Base-by-base conservation (phyloP, 2,329 filamentous ascomycete species). In the Colletotrichum musae region DNA sequence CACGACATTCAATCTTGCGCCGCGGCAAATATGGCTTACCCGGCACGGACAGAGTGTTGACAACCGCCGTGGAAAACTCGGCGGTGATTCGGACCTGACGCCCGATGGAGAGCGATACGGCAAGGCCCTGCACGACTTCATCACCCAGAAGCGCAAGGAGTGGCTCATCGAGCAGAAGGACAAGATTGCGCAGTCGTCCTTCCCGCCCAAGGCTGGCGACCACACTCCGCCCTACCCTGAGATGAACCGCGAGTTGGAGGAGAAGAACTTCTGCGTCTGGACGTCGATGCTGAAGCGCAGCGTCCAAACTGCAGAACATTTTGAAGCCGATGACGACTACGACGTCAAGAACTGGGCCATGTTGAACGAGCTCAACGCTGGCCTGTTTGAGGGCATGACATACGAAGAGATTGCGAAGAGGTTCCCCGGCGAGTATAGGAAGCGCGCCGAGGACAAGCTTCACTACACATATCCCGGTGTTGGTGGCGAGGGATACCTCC, bases 261-360 rank as follows among this genome's bases (percentile, higher is more conserved):
- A 93, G 76, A 97, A 97, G 84, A 94, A 94, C 78, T 98, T 98
- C 78, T 99, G 96, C 79, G 94, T 99, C 16, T 99, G 96, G 96
- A 98, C 95, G 0, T 97, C 94, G 2, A 98, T 98, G 95, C 88
- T 99, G 72, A 92, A 93, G 78, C 93, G 96, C 72, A 94, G 93
- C 70, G 91, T 96, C 58, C 91, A 97, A 77, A 97, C 95, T 0
- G 94, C 93, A 0, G 91, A 96, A 72, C 92, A 93, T 79, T 99
- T 98, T 79, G 93, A 97, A 73, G 87, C 85, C 0, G 96, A 98
- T 72, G 96, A 98, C 72, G 95, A 98, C 24, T 97, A 95, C 78
- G 96, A 98, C 73, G 91, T 97, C 74, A 99, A 99, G 84, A 93
- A 97, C 74, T 97, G 95, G 94, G 93, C 95, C 76, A 97, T 97